Evolutionary conservation across 2,329 filamentous ascomycete genomes (phyloP), one percentile per base, ranked within the genome.

Genomic region (Alternaria triticimaculans): DNA sequence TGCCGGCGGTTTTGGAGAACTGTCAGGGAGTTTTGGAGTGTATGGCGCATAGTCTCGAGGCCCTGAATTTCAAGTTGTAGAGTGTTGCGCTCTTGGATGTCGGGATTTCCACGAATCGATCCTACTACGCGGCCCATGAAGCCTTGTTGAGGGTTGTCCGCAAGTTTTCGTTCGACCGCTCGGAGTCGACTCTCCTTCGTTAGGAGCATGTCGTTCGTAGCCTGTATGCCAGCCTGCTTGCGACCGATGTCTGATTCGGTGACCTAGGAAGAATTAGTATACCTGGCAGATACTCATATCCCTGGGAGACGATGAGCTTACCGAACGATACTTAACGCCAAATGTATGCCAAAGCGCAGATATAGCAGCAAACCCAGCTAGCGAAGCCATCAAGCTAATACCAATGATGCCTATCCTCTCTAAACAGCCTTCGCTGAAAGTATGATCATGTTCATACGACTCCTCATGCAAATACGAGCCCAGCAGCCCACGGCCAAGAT

Each of bases 341-440:
- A 96, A 93, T 1, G 88, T 92, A 75, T 96, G 91, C 92, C 93
- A 97, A 2, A 94, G 89, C 2, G 92, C 91, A 23, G 92, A 94
- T 33, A 96, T 91, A n/a, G 92, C 92, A 6, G 93, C 93, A 73
- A 96, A 97, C 0, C 93, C 93, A 7, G 93, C 93, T n/a, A 97
- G 83, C 14, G 94, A 86, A 15, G 93, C 93, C 92, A 97, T 96
- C 57, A 96, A 82, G 51, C 91, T 90, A 60, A 96, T 93, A 4
- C 93, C 93, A 66, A 96, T 93, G 44, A 97, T 90, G 12, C 93
- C 93, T 25, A 97, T 89, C 48, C 93, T 79, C 68, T 88, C 86
- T 49, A 88, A 75, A 71, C 86, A 87, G 30, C 85, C 86, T 71
- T 88, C 85, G 50, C 83, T 85, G 57, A 88, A 82, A 23, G 79